phyloP scores from a whole-genome alignment of 768 basidiomycete genomes.

The Phallus indusiatus region DNA sequence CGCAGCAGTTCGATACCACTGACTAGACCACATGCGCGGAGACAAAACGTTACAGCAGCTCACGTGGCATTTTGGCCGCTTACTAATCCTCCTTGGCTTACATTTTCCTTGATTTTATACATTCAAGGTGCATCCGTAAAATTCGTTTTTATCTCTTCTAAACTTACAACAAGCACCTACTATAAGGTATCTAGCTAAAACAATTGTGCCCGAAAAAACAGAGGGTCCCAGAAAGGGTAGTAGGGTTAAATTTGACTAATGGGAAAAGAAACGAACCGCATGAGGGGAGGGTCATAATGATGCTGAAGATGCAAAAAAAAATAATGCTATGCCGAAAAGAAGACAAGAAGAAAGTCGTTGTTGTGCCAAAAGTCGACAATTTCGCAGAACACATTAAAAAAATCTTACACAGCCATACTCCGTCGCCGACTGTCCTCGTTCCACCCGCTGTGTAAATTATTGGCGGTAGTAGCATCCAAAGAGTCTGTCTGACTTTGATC shows the following conservation, averaged over 20 bases:
- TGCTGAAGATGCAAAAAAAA: no score
- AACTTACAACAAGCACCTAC: neutral
- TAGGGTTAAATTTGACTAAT: no score
- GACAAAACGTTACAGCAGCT: no score
- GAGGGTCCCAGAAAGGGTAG: neutral
- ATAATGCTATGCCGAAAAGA: neutral
- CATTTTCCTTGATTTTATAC: neutral
- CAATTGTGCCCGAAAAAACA: neutral
- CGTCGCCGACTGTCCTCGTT: neutral
- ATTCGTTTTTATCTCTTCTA: conserved; percentile 7
- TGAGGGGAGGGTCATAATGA: no score
- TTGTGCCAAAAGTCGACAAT: neutral
- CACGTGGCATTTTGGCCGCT: no score
- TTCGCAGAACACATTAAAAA: neutral
- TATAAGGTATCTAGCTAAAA: neutral
- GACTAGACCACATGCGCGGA: no score
- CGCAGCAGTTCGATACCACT: no score
- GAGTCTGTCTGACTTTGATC: conserved; percentile 21
- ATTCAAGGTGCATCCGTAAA: neutral
- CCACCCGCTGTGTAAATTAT: no score
- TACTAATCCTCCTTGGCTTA: no score
- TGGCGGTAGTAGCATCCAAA: no score
- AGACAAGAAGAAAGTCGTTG: neutral
- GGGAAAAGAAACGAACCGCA: no score
- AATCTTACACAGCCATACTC: neutral